Percentiles rank a stretch among this genome's conserved stretches.
Conservation (phyloP, 2,329 filamentous ascomycete species). For the Neoarthrinium moseri region DNA sequence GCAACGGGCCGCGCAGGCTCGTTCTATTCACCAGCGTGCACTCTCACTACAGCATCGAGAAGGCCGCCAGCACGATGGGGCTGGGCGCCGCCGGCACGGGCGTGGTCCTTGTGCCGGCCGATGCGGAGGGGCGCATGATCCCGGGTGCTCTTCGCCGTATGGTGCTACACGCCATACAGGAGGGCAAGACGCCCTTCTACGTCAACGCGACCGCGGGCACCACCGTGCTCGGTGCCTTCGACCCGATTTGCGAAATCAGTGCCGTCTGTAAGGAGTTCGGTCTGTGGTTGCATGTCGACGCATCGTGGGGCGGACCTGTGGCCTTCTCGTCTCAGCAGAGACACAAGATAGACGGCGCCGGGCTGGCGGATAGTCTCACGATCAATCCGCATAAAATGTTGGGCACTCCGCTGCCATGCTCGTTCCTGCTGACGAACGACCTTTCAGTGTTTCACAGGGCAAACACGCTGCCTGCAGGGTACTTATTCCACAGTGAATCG, state of each 20-base stretch:
- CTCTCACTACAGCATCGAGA: constrained; percentile 92
- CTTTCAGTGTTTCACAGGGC: constrained; percentile 74
- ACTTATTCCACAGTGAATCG: constrained; percentile 64
- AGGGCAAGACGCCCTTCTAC: constrained; percentile 83
- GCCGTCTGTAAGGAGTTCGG: constrained; percentile 68
- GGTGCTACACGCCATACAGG: constrained; percentile 58
- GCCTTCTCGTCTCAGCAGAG: constrained; percentile 69
- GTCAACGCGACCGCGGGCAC: constrained; percentile 95
- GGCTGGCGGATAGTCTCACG: constrained; percentile 78
- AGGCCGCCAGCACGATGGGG: constrained; percentile 88
- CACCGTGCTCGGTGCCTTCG: constrained; percentile 87
- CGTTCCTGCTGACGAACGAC: constrained; percentile 80
- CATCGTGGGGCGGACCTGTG: constrained; percentile 83
- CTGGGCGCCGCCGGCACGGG: constrained; percentile 73
- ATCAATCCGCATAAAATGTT: constrained; percentile 98
- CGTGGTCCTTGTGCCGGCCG: constrained; percentile 74
- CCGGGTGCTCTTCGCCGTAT: constrained; percentile 62
- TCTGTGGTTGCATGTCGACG: constrained; percentile 93
- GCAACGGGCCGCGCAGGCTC: constrained; percentile 66
- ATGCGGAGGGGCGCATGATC: constrained; percentile 70
- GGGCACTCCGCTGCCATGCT: constrained; percentile 85
- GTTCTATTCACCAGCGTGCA: constrained; percentile 86
- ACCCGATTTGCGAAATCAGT: constrained; percentile 71
- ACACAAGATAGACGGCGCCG: constrained; percentile 65
- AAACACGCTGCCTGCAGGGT: constrained; percentile 84